These are phyloP conservation scores for Saccharomyces eubayanus DNA, from an alignment of 805 yeast genomes.

Conservation along the genomic window DNA sequence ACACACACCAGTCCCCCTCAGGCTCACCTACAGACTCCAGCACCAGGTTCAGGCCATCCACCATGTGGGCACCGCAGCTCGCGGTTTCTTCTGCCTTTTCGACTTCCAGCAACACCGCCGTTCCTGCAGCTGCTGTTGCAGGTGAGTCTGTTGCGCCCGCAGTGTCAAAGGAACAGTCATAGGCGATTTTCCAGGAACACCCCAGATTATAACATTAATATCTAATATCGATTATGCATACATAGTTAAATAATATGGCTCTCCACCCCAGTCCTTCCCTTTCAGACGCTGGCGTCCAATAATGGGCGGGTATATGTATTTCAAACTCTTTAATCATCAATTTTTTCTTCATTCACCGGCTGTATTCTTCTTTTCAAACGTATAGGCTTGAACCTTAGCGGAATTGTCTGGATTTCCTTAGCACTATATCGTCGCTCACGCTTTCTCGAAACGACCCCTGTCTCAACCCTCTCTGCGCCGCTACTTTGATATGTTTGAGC, in stretches of 20 bases:
- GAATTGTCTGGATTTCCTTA: background rate
- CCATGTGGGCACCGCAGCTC: background rate
- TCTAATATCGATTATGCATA: background rate
- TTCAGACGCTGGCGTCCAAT: background rate
- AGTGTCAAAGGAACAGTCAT: background rate
- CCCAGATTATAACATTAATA: background rate
- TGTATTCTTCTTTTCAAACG: background rate
- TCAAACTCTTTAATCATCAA: background rate
- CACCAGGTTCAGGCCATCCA: background rate
- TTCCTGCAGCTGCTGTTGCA: background rate
- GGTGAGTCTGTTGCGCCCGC: background rate
- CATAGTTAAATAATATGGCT: background rate
- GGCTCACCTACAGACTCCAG: background rate
- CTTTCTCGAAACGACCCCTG: background rate
- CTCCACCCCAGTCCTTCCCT: background rate
- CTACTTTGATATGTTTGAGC: background rate
- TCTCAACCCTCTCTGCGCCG: background rate
- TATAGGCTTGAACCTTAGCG: background rate
- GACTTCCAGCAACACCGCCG: background rate
- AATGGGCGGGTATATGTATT: background rate
- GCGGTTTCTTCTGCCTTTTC: background rate
- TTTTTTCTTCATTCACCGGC: background rate
- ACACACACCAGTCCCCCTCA: background rate
- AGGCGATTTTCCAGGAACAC: too few relatives aligned
- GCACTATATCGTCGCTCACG: background rate